phyloP scores from a whole-genome alignment of 345 rosid species.

The Populus nigra region DNA sequence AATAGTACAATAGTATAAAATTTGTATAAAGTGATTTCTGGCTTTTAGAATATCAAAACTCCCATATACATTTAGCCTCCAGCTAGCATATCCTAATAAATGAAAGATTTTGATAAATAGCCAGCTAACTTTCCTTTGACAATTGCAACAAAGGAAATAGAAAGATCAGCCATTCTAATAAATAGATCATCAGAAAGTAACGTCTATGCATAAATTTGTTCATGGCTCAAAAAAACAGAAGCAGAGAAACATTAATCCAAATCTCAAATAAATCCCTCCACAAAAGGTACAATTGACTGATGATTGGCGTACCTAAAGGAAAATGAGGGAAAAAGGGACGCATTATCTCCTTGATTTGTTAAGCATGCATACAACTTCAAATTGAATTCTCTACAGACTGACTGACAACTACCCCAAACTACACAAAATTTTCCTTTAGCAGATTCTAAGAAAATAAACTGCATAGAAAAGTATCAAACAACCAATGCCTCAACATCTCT shows the following conservation, averaged over 20 bases:
- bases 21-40: too few relatives aligned
- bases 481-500: constrained; percentile 6
- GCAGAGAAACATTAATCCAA: background rate
- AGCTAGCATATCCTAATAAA: too few relatives aligned
- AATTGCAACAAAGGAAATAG: background rate
- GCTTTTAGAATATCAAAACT: too few relatives aligned
- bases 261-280: background rate
- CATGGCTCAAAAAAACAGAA: too few relatives aligned
- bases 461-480: background rate
- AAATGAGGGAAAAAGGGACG: background rate
- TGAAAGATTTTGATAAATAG: too few relatives aligned
- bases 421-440: background rate
- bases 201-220: too few relatives aligned
- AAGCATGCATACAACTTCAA: background rate
- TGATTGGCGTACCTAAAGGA: background rate
- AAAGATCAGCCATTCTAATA: background rate
- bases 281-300: background rate
- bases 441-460: background rate
- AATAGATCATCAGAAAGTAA: too few relatives aligned
- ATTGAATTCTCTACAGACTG: background rate
- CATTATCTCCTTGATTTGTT: background rate
- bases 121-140: too few relatives aligned
- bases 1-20: too few relatives aligned
- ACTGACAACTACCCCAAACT: constrained; percentile 1
- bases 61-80: too few relatives aligned